Evolutionary conservation across 108 stramenopile genomes (phyloP).

Genomic region (Stephanodiscus minutulus): DNA sequence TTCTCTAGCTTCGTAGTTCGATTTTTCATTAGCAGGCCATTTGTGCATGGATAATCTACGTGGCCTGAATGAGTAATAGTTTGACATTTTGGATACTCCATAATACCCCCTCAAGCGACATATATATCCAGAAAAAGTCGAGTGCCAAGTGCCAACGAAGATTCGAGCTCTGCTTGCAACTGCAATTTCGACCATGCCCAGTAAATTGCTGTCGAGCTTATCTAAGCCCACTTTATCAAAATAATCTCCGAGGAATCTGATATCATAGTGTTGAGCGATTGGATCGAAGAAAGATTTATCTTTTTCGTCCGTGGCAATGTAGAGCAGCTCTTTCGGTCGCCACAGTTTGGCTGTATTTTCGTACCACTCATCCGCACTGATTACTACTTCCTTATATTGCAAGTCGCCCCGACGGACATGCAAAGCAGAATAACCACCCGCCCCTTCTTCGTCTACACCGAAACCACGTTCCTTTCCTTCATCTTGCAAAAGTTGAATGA

Average conservation of each 20-base stretch:
- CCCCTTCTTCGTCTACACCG: slow-evolving; percentile 58
- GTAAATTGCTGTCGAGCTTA: slow-evolving; percentile 77
- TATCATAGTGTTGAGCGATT: slow-evolving; percentile 61
- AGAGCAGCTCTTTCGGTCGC: slow-evolving; percentile 66
- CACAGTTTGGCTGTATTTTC: slow-evolving; percentile 76
- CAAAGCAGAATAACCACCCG: slow-evolving; percentile 79
- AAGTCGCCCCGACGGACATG: slow-evolving; percentile 90
- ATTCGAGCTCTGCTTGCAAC: slow-evolving; percentile 82
- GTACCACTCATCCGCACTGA: slow-evolving; percentile 76
- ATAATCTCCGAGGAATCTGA: slow-evolving; percentile 82
- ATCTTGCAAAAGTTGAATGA: slow-evolving; percentile 73
- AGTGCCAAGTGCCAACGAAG: slow-evolving; percentile 92
- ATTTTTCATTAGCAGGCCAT: slow-evolving; percentile 56
- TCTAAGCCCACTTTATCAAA: slow-evolving; percentile 60
- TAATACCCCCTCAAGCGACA: slow-evolving; percentile 81
- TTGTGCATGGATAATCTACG: slow-evolving; percentile 52
- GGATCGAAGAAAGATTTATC: slow-evolving; percentile 88
- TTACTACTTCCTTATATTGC: slow-evolving; percentile 80
- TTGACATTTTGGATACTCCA: slow-evolving; percentile 68
- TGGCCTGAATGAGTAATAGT: slow-evolving; percentile 66
- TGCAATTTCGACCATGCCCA: slow-evolving; percentile 93
- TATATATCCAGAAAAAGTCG: slow-evolving; percentile 96
- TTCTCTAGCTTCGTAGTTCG: slow-evolving; percentile 69
- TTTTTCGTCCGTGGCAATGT: slow-evolving; percentile 88
- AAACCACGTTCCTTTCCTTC: slow-evolving; percentile 60